Evolutionary conservation across 1,284 basidiomycete genomes (phyloP), one percentile per base, ranked within the genome.

Genomic region (Cutaneotrichosporon spelunceum): DNA sequence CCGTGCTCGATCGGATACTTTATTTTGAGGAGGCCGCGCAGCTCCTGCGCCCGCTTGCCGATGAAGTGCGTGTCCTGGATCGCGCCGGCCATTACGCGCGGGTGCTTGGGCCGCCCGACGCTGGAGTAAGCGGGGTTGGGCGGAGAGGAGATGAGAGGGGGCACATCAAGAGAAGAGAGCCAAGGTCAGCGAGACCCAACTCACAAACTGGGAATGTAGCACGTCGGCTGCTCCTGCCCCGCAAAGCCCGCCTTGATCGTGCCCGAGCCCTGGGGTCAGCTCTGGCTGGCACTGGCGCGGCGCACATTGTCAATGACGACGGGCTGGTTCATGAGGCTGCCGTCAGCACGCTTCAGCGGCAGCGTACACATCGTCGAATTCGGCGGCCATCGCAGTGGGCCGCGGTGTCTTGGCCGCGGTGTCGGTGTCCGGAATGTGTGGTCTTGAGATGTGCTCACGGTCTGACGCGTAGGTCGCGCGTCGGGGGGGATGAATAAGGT

Each of bases 1-100:
- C 91, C 91, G 78, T 93, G 91, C 75, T 94, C 91, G 86, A 98
- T 96, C n/a, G 94, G 94, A 76, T 97, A 97, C 78, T 93, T 93
- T 71, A 97, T 95, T 83, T 95, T 95, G 65, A 98, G 83, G 65
- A 98, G 81, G 13, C 94, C 94, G 63, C 93, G 84, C 68, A 92
- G 88, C 73, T 97, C 94, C 80, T 98, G 94, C 7, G 94, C 94
- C 68, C 88, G 87, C 72, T 88, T 84, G 14, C 94, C 93, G 63
- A 98, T 96, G 80, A 96, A 98, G 30, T 96, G 82, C 53, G 91
- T 91, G 60, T 76, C 76, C 56, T 76, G 72, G 57, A 78, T 73
- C n/a, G 75, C 75, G 65, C 93, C 94, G 7, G 94, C 94, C 93
- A 97, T 96, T 63, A 97, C 91, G 69, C 92, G 86, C 69, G 92